phyloP scores from a whole-genome alignment of 139 green algal species.

The Coccomyxa sp. region DNA sequence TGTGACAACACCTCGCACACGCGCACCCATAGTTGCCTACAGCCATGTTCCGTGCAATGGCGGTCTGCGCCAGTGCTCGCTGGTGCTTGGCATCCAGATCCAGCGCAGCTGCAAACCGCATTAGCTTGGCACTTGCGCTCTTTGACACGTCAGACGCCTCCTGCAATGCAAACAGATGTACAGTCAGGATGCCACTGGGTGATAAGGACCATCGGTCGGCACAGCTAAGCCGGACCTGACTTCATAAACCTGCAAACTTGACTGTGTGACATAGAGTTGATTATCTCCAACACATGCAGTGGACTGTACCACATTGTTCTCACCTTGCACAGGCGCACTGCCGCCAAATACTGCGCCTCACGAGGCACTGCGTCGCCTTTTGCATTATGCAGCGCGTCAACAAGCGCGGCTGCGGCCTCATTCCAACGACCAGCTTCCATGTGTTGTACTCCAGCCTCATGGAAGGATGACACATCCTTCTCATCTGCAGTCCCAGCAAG shows the following conservation, averaged over 20 bases:
- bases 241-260: no score
- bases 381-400: constrained; percentile 1
- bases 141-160: not conserved
- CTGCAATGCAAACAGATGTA: not conserved
- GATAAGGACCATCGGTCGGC: not conserved
- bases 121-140: constrained; percentile 6
- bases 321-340: constrained; percentile 15
- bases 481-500: no score
- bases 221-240: no score
- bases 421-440: constrained; percentile 25
- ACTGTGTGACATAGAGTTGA: no score
- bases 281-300: no score
- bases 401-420: constrained; percentile 2
- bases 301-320: not conserved
- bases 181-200: not conserved
- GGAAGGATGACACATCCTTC: not conserved
- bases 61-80: constrained; percentile 10
- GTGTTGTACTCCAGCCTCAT: constrained; percentile 5
- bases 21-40: constrained; percentile 25
- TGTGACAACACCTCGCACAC: not conserved
- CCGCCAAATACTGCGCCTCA: constrained; percentile 21
- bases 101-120: constrained; percentile 23
- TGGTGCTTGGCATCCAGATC: constrained; percentile 16
- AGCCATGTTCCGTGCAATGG: constrained; percentile 22
- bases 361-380: not conserved